Evolutionary conservation across 2,329 filamentous ascomycete species (phyloP).

Genomic region (Calonectria pteridis): DNA sequence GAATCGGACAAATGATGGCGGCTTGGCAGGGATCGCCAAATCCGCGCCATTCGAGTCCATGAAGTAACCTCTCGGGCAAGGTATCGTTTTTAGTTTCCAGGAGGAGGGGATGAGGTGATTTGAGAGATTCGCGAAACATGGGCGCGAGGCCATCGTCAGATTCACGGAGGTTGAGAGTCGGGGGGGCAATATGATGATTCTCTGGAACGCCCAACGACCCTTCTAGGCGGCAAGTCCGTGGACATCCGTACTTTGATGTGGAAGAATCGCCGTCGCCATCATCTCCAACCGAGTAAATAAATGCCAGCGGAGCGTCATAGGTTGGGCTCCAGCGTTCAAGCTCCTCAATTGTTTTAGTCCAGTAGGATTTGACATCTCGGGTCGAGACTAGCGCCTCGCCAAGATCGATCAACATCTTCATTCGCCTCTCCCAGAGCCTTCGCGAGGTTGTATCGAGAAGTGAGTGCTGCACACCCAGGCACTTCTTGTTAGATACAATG

Average conservation of each 20-base stretch:
- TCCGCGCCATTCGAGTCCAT: slow-evolving; percentile 71
- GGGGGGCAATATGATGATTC: slow-evolving; percentile 57
- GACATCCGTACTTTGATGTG: slow-evolving; percentile 45
- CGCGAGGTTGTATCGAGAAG: slow-evolving; percentile 61
- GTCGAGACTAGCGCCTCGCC: slow-evolving; percentile 58
- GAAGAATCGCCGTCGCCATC: slow-evolving; percentile 48
- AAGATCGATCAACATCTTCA: slow-evolving; percentile 63
- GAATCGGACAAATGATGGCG: slow-evolving; percentile 77
- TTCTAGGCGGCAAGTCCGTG: slow-evolving; percentile 56
- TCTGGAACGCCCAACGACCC: slow-evolving; percentile 61
- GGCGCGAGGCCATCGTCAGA: slow-evolving; percentile 54
- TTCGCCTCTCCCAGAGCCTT: slow-evolving; percentile 61
- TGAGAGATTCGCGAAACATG: slow-evolving; percentile 55
- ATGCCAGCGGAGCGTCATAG: slow-evolving; percentile 64
- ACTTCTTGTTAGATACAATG: slow-evolving; percentile 56
- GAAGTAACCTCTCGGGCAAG: slow-evolving; percentile 68
- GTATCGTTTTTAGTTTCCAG: slow-evolving; percentile 62
- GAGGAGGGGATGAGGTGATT: slow-evolving; percentile 53
- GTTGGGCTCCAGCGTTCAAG: slow-evolving; percentile 57
- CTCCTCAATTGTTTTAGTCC: slow-evolving; percentile 59
- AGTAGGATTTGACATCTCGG: slow-evolving; percentile 61
- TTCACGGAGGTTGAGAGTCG: slow-evolving; percentile 51
- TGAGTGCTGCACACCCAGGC: slow-evolving; percentile 61
- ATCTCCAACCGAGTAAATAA: slow-evolving; percentile 63
- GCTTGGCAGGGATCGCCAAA: slow-evolving; percentile 75